A percentile compares a stretch with the other conserved stretches of the same genome.
Conservation (phyloP, 768 basidiomycete species). For the Amanita rubescens region DNA sequence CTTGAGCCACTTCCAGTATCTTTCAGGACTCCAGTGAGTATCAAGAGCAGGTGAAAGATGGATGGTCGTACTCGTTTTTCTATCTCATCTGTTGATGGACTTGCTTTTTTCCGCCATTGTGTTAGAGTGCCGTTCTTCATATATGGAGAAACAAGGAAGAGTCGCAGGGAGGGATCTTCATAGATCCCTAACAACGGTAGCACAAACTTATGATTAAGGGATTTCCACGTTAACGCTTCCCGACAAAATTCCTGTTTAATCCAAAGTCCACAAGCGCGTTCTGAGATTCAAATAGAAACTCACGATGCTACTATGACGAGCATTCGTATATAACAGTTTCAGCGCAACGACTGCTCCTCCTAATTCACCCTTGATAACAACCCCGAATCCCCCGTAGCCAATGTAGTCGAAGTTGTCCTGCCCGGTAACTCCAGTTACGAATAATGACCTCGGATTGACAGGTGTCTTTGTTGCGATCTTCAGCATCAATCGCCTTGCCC, state of each 20-base stretch:
- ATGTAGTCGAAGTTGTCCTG: conserved; percentile 28
- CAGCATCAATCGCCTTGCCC: neutral
- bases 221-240: conserved; percentile 67
- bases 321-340: conserved; percentile 60
- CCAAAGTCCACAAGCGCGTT: neutral
- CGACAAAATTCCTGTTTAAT: conserved; percentile 47
- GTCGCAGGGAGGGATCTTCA: conserved; percentile 44
- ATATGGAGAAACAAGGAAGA: conserved; percentile 75
- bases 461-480: neutral
- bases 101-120: conserved; percentile 38
- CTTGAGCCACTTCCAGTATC: conserved; percentile 70
- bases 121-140: conserved; percentile 57
- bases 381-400: conserved; percentile 66
- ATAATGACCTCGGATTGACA: neutral
- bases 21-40: conserved; percentile 37
- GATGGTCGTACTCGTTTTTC: neutral
- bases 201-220: conserved; percentile 59
- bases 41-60: neutral
- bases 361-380: conserved; percentile 75
- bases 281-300: neutral
- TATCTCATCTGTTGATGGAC: neutral
- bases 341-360: conserved; percentile 54
- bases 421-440: neutral
- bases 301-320: conserved; percentile 33
- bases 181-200: conserved; percentile 73